phyloP scores from a whole-genome alignment of 768 basidiomycete genomes.

The Melanogaster broomeanus region DNA sequence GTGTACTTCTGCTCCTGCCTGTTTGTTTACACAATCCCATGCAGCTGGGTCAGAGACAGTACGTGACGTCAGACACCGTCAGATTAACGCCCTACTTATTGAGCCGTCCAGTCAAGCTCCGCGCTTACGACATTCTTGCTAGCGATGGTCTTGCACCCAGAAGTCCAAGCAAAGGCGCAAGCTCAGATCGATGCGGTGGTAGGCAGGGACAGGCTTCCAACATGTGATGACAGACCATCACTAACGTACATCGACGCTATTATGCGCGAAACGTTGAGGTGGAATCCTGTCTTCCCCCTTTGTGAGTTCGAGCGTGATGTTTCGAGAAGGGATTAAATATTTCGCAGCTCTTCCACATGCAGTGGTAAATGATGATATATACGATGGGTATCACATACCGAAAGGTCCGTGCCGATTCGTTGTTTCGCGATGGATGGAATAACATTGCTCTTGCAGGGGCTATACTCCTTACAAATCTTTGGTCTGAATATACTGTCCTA shows the following conservation, averaged over 20 bases:
- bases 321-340: no score
- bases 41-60: slow-evolving; percentile 25
- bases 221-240: slow-evolving; percentile 18
- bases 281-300: slow-evolving; percentile 18
- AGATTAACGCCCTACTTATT: slow-evolving; percentile 10
- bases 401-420: no score
- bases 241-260: slow-evolving; percentile 24
- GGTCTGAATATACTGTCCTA: no score
- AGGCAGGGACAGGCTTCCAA: slow-evolving; percentile 18
- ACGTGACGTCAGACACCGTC: slow-evolving; percentile 1
- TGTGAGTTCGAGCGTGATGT: no score
- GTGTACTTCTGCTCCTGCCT: no score
- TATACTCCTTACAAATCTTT: no score
- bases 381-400: no score
- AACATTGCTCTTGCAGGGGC: no score
- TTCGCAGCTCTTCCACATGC: slow-evolving; percentile 31
- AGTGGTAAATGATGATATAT: slow-evolving; percentile 40
- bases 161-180: slow-evolving; percentile 21
- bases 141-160: slow-evolving; percentile 26
- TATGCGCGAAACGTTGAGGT: slow-evolving; percentile 25
- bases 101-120: slow-evolving; percentile 20
- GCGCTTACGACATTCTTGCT: slow-evolving; percentile 20
- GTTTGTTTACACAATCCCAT: no score
- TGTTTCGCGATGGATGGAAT: no score
- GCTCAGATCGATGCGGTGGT: slow-evolving; percentile 19